Evolutionary conservation across 75 land plant species (phyloP).

Genomic region (Sequoia sempervirens): DNA sequence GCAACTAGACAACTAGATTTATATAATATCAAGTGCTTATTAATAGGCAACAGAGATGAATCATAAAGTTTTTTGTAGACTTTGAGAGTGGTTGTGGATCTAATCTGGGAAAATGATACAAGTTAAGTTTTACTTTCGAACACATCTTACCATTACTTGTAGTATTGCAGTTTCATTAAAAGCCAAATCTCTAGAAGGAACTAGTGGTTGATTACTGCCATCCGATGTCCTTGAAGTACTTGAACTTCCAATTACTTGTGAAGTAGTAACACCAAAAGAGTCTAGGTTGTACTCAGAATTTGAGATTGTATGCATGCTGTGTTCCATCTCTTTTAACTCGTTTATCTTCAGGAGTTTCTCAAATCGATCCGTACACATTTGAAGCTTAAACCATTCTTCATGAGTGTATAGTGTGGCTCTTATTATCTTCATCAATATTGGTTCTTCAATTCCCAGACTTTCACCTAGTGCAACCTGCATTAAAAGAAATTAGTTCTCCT

Average conservation of each 20-base stretch:
- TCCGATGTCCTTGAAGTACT: slow-evolving; percentile 30
- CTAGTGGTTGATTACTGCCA: slow-evolving; percentile 51
- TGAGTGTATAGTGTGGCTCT: slow-evolving; percentile 78
- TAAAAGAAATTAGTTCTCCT: neutral
- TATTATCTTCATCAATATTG: slow-evolving; percentile 86
- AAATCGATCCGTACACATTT: slow-evolving; percentile 91
- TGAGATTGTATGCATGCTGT: slow-evolving; percentile 18
- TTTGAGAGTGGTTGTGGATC: neutral
- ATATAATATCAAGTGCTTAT: neutral
- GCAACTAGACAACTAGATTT: neutral
- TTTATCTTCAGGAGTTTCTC: slow-evolving; percentile 68
- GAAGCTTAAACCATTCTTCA: slow-evolving; percentile 93
- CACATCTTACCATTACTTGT: slow-evolving; percentile 80
- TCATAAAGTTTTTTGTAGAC: neutral
- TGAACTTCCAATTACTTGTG: slow-evolving; percentile 46
- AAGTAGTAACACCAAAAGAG: slow-evolving; percentile 28
- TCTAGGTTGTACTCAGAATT: slow-evolving; percentile 25
- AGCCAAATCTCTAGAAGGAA: slow-evolving; percentile 39
- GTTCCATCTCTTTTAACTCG: slow-evolving; percentile 58
- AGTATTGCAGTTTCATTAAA: slow-evolving; percentile 86
- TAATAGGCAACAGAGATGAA: neutral
- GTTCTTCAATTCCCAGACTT: slow-evolving; percentile 90
- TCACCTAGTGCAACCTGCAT: slow-evolving; percentile 77
- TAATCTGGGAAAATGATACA: neutral
- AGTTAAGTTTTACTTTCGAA: neutral